Evolutionary conservation across 495 filamentous ascomycete genomes (phyloP).

Genomic region (Pseudevernia furfuracea): DNA sequence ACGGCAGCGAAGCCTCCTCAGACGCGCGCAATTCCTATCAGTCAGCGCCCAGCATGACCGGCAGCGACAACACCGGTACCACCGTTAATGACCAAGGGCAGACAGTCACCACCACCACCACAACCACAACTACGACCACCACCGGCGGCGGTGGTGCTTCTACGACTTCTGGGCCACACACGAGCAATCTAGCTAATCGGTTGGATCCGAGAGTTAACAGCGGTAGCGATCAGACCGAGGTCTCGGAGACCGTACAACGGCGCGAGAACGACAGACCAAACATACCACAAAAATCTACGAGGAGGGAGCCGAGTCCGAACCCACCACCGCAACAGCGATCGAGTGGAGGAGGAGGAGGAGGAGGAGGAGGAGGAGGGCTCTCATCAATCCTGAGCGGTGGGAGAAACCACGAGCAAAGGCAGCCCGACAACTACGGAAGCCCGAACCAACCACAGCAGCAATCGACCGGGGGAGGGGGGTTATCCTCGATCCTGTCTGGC

Average conservation of each 20-base stretch:
- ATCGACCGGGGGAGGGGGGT: neutral
- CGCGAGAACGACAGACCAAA: slow-evolving; percentile 14
- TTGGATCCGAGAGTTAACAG: slow-evolving; percentile 20
- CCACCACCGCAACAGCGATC: slow-evolving; percentile 13
- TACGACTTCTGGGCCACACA: slow-evolving; percentile 17
- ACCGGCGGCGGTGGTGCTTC: slow-evolving; percentile 16
- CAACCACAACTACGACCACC: slow-evolving; percentile 25
- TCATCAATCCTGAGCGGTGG: slow-evolving; percentile 1
- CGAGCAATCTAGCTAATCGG: slow-evolving; percentile 14
- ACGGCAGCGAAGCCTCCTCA: slow-evolving; percentile 21
- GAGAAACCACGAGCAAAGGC: neutral
- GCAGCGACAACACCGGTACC: slow-evolving; percentile 16
- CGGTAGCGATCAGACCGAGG: slow-evolving; percentile 14
- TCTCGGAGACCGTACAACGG: slow-evolving; percentile 9
- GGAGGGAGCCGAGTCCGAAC: slow-evolving; percentile 22
- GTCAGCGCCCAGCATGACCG: slow-evolving; percentile 15
- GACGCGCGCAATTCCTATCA: slow-evolving; percentile 15
- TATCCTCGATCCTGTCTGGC: slow-evolving; percentile 1
- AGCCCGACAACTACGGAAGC: neutral
- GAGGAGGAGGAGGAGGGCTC: neutral
- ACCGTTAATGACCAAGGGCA: slow-evolving; percentile 22
- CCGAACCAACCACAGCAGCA: slow-evolving; percentile 11
- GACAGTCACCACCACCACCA: slow-evolving; percentile 26
- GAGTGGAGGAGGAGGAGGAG: neutral
- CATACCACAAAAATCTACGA: slow-evolving; percentile 14